Evolutionary conservation across 2,329 filamentous ascomycete genomes (phyloP).

Genomic region (Talaromyces sp.): DNA sequence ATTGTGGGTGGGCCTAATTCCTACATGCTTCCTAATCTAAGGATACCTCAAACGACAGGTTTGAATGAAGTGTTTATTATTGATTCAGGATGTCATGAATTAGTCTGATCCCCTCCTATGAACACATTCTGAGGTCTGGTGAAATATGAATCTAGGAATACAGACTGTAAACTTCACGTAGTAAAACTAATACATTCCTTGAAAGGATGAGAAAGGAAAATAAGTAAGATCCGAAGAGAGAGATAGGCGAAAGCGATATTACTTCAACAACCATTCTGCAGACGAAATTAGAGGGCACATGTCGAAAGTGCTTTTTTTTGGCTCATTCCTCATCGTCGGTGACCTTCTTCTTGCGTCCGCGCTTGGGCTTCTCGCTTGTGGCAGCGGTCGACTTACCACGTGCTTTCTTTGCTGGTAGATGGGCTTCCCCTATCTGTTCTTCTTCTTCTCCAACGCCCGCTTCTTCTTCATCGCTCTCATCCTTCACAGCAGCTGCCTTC

Average conservation of each 20-base stretch:
- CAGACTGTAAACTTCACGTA: neutral
- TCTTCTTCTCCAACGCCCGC: neutral
- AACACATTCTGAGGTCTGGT: neutral
- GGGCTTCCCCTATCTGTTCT: neutral
- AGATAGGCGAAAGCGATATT: neutral
- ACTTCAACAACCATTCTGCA: neutral
- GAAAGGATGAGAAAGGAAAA: neutral
- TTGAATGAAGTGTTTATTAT: neutral
- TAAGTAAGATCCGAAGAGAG: neutral
- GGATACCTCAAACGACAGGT: neutral
- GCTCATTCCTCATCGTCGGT: slow-evolving; percentile 5
- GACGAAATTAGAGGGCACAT: too few relatives aligned
- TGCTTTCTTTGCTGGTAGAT: slow-evolving; percentile 9
- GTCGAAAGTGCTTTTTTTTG: neutral
- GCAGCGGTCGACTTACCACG: slow-evolving; percentile 10
- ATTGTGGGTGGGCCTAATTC: neutral
- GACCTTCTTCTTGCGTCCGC: slow-evolving; percentile 18
- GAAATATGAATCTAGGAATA: neutral
- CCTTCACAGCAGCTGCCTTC: slow-evolving; percentile 3
- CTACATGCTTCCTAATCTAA: neutral
- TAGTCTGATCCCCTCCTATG: neutral
- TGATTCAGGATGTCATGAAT: neutral
- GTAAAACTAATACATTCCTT: slow-evolving; percentile 1
- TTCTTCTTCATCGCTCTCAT: neutral
- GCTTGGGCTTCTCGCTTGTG: slow-evolving; percentile 18